Evolutionary conservation across 225 moss, liverwort and hornwort genomes (phyloP).

Genomic region (Takakia lepidozioides): DNA sequence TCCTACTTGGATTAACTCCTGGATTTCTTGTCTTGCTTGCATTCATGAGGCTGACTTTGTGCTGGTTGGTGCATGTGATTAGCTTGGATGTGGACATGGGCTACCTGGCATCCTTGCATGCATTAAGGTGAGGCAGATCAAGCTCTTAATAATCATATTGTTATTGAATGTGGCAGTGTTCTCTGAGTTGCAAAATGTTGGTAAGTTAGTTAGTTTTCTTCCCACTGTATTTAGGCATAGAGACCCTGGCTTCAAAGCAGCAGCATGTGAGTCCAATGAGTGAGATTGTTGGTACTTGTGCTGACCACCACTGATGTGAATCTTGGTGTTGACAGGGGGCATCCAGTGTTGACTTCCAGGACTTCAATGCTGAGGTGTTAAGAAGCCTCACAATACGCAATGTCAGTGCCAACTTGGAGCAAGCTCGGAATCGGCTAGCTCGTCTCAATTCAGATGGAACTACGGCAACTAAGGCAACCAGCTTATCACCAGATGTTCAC

Average conservation of each 20-base stretch:
- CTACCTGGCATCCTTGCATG: constrained; percentile 92
- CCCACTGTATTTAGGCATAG: no score
- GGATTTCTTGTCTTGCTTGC: not conserved
- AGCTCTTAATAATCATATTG: not conserved
- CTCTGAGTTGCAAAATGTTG: no score
- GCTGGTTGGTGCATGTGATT: constrained; percentile 8
- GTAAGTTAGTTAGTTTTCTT: no score
- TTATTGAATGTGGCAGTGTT: no score
- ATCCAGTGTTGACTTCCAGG: constrained; percentile 89
- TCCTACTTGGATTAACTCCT: not conserved
- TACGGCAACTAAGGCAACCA: constrained; percentile 22
- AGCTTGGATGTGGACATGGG: constrained; percentile 99
- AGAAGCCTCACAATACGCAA: constrained; percentile 70
- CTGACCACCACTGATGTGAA: no score
- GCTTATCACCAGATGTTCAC: constrained; percentile 48
- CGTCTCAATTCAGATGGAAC: constrained; percentile 29
- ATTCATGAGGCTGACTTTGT: not conserved
- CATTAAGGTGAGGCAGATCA: constrained; percentile 52
- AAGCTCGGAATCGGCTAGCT: constrained; percentile 35
- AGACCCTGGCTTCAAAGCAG: no score
- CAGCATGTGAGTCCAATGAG: no score
- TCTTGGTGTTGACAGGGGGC: constrained; percentile 53
- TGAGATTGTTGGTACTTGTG: no score
- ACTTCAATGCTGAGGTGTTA: constrained; percentile 87
- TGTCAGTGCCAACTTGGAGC: constrained; percentile 72